Evolutionary conservation across 352 stramenopile genomes (phyloP), one percentile per base, ranked within the genome.

Genomic region (Pythium folliculosum): DNA sequence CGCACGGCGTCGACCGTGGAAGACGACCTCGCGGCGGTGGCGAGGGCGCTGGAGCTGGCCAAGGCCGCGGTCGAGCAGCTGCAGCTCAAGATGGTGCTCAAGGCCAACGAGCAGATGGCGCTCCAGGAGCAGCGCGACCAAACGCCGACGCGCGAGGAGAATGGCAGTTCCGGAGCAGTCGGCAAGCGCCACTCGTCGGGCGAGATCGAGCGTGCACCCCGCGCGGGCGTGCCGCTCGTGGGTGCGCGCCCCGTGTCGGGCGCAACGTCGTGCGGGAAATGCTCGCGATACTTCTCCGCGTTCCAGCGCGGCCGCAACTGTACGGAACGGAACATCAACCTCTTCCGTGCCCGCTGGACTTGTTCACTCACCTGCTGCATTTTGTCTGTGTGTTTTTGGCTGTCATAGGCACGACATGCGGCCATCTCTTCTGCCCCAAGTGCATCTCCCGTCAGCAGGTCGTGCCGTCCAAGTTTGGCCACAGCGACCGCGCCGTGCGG

Each of bases 271-370:
- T 93, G 85, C 54, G 72, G 43, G 32, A 73, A 77, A 37, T 93
- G 85, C 65, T 68, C 62, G 27, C 86, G 86, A 44, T 91, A 76
- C 30, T 91, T 93, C 60, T 85, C 78, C 38, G 72, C 85, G 5
- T 93, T 93, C 62, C 77, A 91, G 55, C 85, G 84, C 27, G 84
- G 79, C 45, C 78, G 76, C 47, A 77, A 85, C 44, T 93, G 85
- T 71, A 62, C 47, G 58, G 43, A 21, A 62, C 47, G 58, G 43
- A 21, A 7, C 9, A 7, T n/a, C 2, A n/a, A 45, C 35, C 10
- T 40, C 8, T 16, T 2, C 35, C 4, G 3, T 7, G 9, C 4
- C 37, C 37, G 10, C 14, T 43, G 9, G 37, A 43, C 9, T 12
- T 43, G 14, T 12, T 12, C 6, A 22, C 54, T 62, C 9, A 62